Evolutionary conservation across 441 rosid genomes (phyloP), one percentile per base, ranked within the genome.

Genomic region (Adansonia rubrostipa): DNA sequence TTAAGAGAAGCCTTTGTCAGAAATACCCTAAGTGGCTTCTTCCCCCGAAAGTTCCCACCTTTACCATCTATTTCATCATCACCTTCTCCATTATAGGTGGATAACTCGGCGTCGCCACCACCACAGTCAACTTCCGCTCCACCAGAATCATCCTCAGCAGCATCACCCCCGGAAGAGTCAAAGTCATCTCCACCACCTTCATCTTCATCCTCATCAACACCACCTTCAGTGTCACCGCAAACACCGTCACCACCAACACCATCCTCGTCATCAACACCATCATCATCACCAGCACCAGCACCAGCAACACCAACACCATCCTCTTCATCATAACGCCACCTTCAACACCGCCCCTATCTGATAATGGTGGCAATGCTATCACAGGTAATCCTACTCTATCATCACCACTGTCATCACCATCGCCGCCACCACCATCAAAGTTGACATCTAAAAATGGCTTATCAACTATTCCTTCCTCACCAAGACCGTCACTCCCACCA

Each of bases 1-100:
- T 66, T 60, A 44, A 15, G 77, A 62, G 73, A 9, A 54, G 42
- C 13, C 58, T 76, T 61, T 22, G 84, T 42, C 82, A 74, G 79
- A 68, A 81, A 62, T 54, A 79, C 83, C 64, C 77, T 80, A 60
- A 71, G 85, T 84, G 88, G 80, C 81, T 71, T 74, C 82, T 48
- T 54, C 45, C 10, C 81, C 84, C 0, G 36, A 76, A 36, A 13
- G 51, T 6, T 71, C 81, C 9, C 63, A 1, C 3, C 77, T 5
- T 36, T 71, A 10, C 65, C 84, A n/a, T 79, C 89, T 5, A 82
- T 80, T n/a, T 80, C 0, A 63, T 78, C 86, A 19, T 11, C 82
- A 24, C 77, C 84, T 1, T 24, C 28, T 24, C 53, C 77, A 2
- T 7, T 57, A 11, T 5, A 65, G 4, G 2, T 67, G 0, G 8